These are phyloP conservation scores for Stagonosporopsis chrysanthemi DNA, from an alignment of 2,329 filamentous ascomycete species.

Conservation along the genomic window DNA sequence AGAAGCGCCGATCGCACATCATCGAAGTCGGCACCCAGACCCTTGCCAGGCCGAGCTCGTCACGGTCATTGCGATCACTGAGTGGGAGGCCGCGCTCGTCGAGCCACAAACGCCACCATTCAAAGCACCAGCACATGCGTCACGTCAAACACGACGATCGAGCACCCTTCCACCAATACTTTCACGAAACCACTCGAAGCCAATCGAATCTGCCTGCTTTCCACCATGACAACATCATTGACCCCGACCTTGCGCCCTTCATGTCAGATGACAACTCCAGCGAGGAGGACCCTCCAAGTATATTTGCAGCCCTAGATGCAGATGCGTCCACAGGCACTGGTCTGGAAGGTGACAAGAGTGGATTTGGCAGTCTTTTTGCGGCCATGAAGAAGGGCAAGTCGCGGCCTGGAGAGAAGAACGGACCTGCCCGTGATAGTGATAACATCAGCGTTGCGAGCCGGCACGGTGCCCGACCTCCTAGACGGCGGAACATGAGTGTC, in stretches of 20 bases:
- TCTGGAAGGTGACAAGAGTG: conserved; percentile 75
- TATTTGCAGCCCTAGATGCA: conserved; percentile 76
- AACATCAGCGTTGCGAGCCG: conserved; percentile 70
- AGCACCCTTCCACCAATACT: conserved; percentile 84
- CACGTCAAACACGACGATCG: conserved; percentile 82
- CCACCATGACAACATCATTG: conserved; percentile 97
- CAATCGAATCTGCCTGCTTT: conserved; percentile 84
- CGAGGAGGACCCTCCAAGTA: conserved; percentile 88
- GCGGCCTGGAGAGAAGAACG: conserved; percentile 74
- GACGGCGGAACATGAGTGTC: conserved; percentile 83
- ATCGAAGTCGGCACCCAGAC: conserved; percentile 82
- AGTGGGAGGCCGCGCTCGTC: conserved; percentile 74
- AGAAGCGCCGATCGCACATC: conserved; percentile 84
- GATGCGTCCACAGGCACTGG: conserved; percentile 68
- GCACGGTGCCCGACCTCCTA: conserved; percentile 67
- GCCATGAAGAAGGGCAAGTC: conserved; percentile 79
- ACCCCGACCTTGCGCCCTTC: conserved; percentile 92
- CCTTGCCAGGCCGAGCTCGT: conserved; percentile 89
- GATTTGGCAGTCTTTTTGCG: conserved; percentile 74
- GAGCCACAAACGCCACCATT: conserved; percentile 85
- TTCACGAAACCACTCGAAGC: conserved; percentile 69
- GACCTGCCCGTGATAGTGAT: conserved; percentile 70
- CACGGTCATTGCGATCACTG: conserved; percentile 82
- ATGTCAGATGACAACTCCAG: conserved; percentile 95
- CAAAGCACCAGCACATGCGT: conserved; percentile 82